phyloP scores from a whole-genome alignment of 495 filamentous ascomycete species.

The Penicillium canariense region DNA sequence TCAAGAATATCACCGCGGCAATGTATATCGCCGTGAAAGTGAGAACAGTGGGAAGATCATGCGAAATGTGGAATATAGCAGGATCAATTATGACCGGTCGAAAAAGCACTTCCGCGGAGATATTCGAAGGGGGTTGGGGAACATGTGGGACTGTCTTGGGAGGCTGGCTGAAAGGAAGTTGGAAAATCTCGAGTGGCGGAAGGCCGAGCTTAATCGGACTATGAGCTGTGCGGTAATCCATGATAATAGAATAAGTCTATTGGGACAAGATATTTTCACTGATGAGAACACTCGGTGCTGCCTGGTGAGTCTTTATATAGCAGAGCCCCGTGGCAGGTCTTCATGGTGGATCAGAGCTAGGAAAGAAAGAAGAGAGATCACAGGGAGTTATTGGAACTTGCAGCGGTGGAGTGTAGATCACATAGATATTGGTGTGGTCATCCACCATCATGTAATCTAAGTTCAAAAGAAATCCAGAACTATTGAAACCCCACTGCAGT shows the following conservation, averaged over 20 bases:
- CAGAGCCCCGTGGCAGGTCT: neutral
- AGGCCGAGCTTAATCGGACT: constrained; percentile 1
- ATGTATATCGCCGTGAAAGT: constrained; percentile 15
- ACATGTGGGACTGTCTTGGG: constrained; percentile 1
- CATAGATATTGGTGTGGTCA: neutral
- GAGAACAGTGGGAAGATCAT: constrained; percentile 6
- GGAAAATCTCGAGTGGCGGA: constrained; percentile 1
- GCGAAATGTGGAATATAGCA: neutral
- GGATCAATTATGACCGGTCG: constrained; percentile 3
- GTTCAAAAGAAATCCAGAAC: neutral
- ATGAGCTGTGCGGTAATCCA: neutral
- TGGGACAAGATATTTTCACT: neutral
- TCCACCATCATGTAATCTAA: neutral
- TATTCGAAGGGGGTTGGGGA: neutral
- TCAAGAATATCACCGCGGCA: constrained; percentile 11
- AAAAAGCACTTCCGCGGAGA: neutral
- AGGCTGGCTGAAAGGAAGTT: constrained; percentile 4
- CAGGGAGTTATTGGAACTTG: neutral
- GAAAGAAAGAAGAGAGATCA: neutral
- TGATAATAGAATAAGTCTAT: neutral
- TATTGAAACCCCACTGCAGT: neutral
- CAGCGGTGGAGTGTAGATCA: neutral
- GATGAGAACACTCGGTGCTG: neutral
- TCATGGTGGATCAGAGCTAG: neutral
- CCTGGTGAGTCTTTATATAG: constrained; percentile 4